Evolutionary conservation across 164 flowering plant genomes (phyloP), one percentile per base, ranked within the genome.

Genomic region (Aristolochia contorta): DNA sequence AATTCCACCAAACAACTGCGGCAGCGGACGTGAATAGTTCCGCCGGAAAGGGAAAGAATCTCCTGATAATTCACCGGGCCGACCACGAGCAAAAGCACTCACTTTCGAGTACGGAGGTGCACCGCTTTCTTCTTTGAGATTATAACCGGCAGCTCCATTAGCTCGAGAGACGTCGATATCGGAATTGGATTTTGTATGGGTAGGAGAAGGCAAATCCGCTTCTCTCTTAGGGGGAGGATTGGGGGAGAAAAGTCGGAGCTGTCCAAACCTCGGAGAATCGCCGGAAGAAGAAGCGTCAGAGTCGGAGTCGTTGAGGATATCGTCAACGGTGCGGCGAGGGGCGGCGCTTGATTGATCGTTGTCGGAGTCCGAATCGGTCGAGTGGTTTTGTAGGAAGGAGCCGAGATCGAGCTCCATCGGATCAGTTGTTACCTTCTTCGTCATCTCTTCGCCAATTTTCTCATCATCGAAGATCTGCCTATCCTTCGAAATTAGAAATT

Each of bases 271-370:
- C 16, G 53, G 16, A 50, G 69, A 47, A 6, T 55, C 33, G 52
- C 74, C 59, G 18, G 86, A 74, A 2, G 85, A 67, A 2, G 84
- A 68, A 1, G 84, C 65, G 8, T 80, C 76, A n/a, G 82, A 77
- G 60, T 76, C 85, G 59, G 87, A 81, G 46, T 81, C 87, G 73
- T 86, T 81, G 79, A 88, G 90, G 66, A 86, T 86, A 57, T 88
- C 92, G 37, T 86, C 96, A 67, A 87, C 68, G 12, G 90, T 77
- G 25, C 88, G 85, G 62, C 71, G 82, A 63, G 67, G 86, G 59
- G 68, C 25, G 19, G 65, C 27, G 43, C 43, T 37, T 50, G 19
- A 24, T 67, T 19, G 69, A 6, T 58, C 52, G 56, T 58, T 57
- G 30, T 68, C 65, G 47, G 62, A 73, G 57, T 75, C 82, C 25